phyloP scores from a whole-genome alignment of 306 rosid species.

The Fragaria ananassa region DNA sequence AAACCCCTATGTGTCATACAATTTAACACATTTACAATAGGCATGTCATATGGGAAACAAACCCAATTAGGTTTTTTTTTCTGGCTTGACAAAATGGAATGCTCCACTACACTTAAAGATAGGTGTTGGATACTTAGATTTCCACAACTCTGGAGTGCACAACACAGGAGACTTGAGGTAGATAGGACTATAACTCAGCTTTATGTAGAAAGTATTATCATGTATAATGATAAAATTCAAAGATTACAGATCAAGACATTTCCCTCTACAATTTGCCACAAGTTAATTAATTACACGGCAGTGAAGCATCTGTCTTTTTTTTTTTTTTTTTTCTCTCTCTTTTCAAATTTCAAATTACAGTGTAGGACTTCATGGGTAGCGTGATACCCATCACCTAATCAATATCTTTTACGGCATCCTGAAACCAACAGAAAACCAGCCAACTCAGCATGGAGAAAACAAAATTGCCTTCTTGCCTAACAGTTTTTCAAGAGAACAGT shows the following conservation, averaged over 20 bases:
- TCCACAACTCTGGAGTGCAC: neutral
- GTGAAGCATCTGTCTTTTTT: constrained; percentile 4
- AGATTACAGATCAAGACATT: neutral
- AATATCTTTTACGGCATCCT: constrained; percentile 53
- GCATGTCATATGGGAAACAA: too few relatives aligned
- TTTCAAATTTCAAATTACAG: neutral
- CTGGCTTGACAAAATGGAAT: neutral
- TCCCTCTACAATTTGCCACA: constrained; percentile 19
- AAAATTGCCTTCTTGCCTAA: neutral
- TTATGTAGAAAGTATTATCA: neutral
- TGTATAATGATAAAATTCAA: neutral
- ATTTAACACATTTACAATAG: too few relatives aligned
- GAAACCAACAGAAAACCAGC: constrained; percentile 13
- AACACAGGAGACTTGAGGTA: neutral
- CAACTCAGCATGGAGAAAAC: neutral
- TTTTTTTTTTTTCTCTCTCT: neutral
- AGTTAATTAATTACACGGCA: constrained; percentile 23
- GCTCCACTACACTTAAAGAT: too few relatives aligned
- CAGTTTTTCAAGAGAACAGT: neutral
- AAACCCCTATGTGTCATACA: too few relatives aligned
- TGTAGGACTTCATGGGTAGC: constrained; percentile 5
- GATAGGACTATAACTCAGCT: neutral
- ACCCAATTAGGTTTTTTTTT: neutral
- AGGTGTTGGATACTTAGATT: neutral
- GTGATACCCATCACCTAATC: constrained; percentile 28